Evolutionary conservation across 2,329 filamentous ascomycete species (phyloP), one percentile per base, ranked within the genome.

Genomic region (Colletotrichum lentis): DNA sequence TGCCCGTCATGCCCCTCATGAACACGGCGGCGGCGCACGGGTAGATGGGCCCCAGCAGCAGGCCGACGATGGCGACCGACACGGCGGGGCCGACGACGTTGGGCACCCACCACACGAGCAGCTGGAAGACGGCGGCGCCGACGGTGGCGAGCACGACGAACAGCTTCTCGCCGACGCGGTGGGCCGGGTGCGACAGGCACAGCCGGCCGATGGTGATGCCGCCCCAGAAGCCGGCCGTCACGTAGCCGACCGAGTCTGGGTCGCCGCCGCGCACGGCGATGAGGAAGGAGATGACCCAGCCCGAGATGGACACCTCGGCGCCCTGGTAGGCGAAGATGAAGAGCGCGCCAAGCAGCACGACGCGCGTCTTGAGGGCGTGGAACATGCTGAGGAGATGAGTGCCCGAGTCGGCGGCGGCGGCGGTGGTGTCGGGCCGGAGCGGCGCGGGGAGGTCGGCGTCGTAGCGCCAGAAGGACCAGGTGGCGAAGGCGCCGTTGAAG

Each of bases 311-410:
- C 18, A 96, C 92, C 78, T 96, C 93, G 43, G 91, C 90, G 41
- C 92, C 93, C 78, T 96, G 92, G 77, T 97, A 96, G 31, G 89
- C 88, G 76, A 96, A 96, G 77, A 96, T 91, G 81, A 96, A 96
- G 11, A 93, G 77, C 0, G 92, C 90, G 3, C 92, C 91, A 0
- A 96, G 83, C 1, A 96, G 78, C 0, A 94, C 92, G 5, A 89
- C 84, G 39, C 86, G 76, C 80, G 83, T 73, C 78, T 81, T 79
- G 75, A 85, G 76, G 69, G 81, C 80, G 73, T 84, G 71, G 55
- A 85, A 73, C 82, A 86, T 82, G 58, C 79, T 80, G 11, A 77
- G 72, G 27, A 82, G 70, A 49, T 78, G 74, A 10, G 74, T 73
- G 44, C 71, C 64, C 47, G 59, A 50, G 43, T 73, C 73, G 39